Percentiles rank a stretch among this genome's conserved stretches.
phyloP scores from a whole-genome alignment of 1,139 yeast species.

The Taiozyma onychis region DNA sequence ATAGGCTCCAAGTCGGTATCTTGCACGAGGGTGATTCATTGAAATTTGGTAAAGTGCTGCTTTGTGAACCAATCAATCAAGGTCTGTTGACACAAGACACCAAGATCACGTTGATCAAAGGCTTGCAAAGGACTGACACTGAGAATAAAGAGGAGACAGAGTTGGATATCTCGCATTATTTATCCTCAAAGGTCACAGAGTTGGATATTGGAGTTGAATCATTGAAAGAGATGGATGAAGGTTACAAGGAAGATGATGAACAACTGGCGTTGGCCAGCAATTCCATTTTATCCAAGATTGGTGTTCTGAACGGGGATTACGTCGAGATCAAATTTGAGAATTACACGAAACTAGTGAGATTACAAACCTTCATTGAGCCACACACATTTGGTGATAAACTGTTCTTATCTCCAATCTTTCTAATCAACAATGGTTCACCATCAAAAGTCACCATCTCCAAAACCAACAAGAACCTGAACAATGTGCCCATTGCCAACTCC shows the following conservation, averaged over 20 bases:
- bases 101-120: slow-evolving; percentile 46
- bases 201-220: slow-evolving; percentile 9
- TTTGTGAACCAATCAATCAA: slow-evolving; percentile 72
- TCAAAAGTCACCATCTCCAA: slow-evolving; percentile 27
- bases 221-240: slow-evolving; percentile 4
- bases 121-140: slow-evolving; percentile 15
- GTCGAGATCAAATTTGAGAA: slow-evolving; percentile 33
- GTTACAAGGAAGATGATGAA: slow-evolving; percentile 33
- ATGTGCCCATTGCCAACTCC: slow-evolving; percentile 17
- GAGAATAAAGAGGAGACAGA: slow-evolving; percentile 2
- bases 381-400: slow-evolving; percentile 38
- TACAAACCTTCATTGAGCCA: slow-evolving; percentile 64
- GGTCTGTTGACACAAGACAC: slow-evolving; percentile 46
- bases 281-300: slow-evolving; percentile 47
- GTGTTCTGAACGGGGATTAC: slow-evolving; percentile 67
- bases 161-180: slow-evolving; percentile 13
- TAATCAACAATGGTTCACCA: slow-evolving; percentile 43
- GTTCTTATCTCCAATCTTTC: slow-evolving; percentile 62
- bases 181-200: slow-evolving; percentile 7
- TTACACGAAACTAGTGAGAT: slow-evolving; percentile 32
- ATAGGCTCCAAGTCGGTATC: slow-evolving; percentile 9
- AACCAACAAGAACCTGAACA: slow-evolving; percentile 7
- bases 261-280: slow-evolving; percentile 49
- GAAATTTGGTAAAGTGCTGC: slow-evolving; percentile 38
- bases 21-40: slow-evolving; percentile 19